Evolutionary conservation across 1,284 basidiomycete species (phyloP), one percentile per base, ranked within the genome.

Genomic region (Rhodotorula sp.): DNA sequence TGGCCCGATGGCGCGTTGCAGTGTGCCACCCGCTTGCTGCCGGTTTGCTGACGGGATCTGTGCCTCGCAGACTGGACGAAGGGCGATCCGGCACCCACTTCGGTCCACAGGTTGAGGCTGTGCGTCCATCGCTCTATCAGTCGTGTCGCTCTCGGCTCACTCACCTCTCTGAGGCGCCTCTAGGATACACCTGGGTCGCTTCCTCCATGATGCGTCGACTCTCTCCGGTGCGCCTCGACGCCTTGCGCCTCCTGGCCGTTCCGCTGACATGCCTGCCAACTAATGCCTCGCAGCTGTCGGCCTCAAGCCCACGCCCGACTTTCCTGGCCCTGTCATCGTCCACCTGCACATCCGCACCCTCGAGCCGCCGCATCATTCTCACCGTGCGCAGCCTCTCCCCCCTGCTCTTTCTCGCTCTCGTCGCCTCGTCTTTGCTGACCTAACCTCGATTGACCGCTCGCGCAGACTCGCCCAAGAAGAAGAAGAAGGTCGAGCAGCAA

Each of bases 121-220:
- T 72, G n/a, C 17, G 70, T 7, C 13, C 19, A 22, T 36, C n/a
- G 0, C 6, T 6, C 27, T 0, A 5, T 24, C 2, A 30, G 10
- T 24, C 15, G 6, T 2, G 10, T 9, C 6, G 9, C 29, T 46
- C n/a, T n/a, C n/a, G 56, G n/a, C 27, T 27, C 9, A 0, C 24
- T 36, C 10, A 22, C 30, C 11, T 3, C 15, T 24, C 15, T n/a
- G n/a, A n/a, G 1, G 9, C 5, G 13, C 4, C 51, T 19, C 9
- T 52, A 72, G 70, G 5, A 60, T 72, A 1, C 64, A 63, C 49
- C 66, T 68, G 36, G 70, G 70, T n/a, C 64, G 58, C 6, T 51
- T 72, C 51, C 66, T 72, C 46, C 46, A 62, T 8, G 34, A 49
- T 29, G 7, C 46, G 1, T 17, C 20, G 10, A 59, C 52, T 1